Percentiles rank a stretch among this genome's conserved stretches.
Conservation (phyloP, 371 early-diverging fungal species). For the Umbelopsis sp. region DNA sequence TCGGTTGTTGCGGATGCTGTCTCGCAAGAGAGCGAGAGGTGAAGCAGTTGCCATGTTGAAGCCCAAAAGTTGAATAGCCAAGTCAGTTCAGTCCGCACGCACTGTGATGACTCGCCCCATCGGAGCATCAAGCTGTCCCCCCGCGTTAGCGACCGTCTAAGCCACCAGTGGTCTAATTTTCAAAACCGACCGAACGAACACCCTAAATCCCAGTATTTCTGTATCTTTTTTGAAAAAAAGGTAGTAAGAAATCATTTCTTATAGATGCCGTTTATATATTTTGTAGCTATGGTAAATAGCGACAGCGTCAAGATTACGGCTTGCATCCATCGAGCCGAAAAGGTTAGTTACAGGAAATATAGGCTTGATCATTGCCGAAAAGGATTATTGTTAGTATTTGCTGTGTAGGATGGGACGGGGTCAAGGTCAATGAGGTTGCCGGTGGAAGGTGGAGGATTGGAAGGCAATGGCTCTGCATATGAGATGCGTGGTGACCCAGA, state of each 20-base stretch:
- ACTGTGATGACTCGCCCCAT: not conserved
- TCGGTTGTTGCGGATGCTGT: conserved; percentile 61
- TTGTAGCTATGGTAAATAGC: too few species aligned
- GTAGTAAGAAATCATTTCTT: too few species aligned
- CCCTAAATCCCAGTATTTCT: too few species aligned
- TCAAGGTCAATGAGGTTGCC: not conserved
- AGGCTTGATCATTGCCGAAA: not conserved
- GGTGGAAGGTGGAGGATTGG: not conserved
- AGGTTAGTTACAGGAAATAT: not conserved
- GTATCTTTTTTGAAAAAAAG: too few species aligned
- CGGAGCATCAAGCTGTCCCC: too few species aligned
- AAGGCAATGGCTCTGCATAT: not conserved
- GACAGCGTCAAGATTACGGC: not conserved
- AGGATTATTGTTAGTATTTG: not conserved
- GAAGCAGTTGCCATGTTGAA: conserved; percentile 32
- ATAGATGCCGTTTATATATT: too few species aligned
- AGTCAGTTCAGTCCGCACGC: not conserved
- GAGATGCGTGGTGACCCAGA: not conserved
- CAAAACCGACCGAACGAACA: too few species aligned
- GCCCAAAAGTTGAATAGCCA: not conserved
- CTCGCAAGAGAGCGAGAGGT: conserved; percentile 65
- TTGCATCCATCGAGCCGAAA: not conserved
- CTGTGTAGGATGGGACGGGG: not conserved
- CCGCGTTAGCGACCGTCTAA: too few species aligned
- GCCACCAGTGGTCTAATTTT: too few species aligned